Conservation (phyloP, 2,329 filamentous ascomycete species). For the Hypoxylon sp. region DNA sequence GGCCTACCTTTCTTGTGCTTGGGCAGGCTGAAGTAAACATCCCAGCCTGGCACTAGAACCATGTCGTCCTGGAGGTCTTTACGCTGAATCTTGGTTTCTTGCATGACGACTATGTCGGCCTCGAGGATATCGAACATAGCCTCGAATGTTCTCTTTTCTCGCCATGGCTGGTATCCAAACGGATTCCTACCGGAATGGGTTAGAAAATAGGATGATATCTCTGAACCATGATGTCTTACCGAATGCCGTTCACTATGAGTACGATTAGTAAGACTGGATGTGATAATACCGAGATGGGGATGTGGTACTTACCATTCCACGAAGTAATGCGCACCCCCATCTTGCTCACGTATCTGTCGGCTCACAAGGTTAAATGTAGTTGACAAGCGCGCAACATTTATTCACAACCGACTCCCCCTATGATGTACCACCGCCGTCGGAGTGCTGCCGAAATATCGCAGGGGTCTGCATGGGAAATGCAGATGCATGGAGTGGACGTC, state of each 20-base stretch:
- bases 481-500: neutral
- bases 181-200: constrained; percentile 72
- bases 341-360: constrained; percentile 45
- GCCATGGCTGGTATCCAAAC: constrained; percentile 88
- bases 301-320: constrained; percentile 78
- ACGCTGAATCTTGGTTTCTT: constrained; percentile 95
- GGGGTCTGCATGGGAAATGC: constrained; percentile 2
- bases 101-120: constrained; percentile 93
- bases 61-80: constrained; percentile 96
- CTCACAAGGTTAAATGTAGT: constrained; percentile 8
- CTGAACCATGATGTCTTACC: constrained; percentile 61
- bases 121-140: constrained; percentile 95
- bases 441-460: neutral
- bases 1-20: constrained; percentile 88
- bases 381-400: neutral
- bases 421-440: constrained; percentile 6
- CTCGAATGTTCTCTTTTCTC: constrained; percentile 77
- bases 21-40: constrained; percentile 94
- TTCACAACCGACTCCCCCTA: neutral
- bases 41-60: constrained; percentile 95
- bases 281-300: constrained; percentile 3
- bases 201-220: constrained; percentile 26
- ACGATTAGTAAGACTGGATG: constrained; percentile 46
- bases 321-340: constrained; percentile 88
- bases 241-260: constrained; percentile 81